Evolutionary conservation across 257 asterid species (phyloP).

Genomic region (Parsonsia alboflavescens): DNA sequence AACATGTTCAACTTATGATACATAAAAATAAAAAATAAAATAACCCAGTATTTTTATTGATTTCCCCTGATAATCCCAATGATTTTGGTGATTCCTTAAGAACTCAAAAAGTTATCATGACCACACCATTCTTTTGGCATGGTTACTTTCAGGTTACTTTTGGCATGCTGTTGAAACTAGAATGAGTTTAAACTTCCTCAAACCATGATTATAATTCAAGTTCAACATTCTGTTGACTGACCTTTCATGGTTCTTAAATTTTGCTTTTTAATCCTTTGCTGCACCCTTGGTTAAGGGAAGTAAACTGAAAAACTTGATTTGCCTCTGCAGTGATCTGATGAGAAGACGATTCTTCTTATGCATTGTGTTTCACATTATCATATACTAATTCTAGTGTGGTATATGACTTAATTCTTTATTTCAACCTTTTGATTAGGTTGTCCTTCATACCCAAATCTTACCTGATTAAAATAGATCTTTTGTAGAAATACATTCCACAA

Average conservation of each 20-base stretch:
- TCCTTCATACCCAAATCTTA: background rate
- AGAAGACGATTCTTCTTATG: background rate
- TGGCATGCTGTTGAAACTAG: background rate
- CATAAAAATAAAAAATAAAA: too few species aligned
- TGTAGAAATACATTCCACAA: background rate
- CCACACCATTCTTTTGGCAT: background rate
- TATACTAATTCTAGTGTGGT: background rate
- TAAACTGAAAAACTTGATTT: background rate
- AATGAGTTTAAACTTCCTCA: background rate
- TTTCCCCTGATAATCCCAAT: background rate
- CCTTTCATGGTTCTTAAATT: background rate
- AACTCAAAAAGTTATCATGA: background rate
- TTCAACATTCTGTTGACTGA: background rate
- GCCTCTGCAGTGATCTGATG: background rate
- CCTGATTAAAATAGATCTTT: background rate
- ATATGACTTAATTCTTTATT: background rate
- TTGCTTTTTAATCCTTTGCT: background rate
- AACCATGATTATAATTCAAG: constrained; percentile 1
- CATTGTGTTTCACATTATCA: background rate
- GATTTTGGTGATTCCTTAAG: background rate
- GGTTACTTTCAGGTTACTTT: background rate
- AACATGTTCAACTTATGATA: background rate
- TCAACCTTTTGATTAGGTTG: background rate
- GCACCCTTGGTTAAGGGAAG: background rate
- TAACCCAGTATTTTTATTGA: background rate